Evolutionary conservation across 2,329 filamentous ascomycete genomes (phyloP), one percentile per base, ranked within the genome.

Genomic region (Aureobasidium sp.): DNA sequence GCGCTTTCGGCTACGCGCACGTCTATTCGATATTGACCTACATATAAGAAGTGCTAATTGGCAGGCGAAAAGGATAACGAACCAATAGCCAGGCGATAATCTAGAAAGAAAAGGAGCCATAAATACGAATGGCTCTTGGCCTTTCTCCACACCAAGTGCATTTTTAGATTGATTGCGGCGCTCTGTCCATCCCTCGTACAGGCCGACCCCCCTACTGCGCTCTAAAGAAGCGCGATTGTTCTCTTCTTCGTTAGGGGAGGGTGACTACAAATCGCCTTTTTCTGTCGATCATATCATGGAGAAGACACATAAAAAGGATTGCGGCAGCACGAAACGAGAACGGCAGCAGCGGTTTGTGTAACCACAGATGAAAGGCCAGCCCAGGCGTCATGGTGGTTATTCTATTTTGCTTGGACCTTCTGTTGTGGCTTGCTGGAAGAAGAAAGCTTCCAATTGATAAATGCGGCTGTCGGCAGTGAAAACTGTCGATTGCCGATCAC

Each of bases 401-500:
- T 46, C 41, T 34, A 44, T 57, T 46, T 57, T 36, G 53, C 53
- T 46, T 42, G 53, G 53, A 29, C 39, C 39, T 10, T 46, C 3
- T 29, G 26, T 32, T 34, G 39, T 29, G 53, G 53, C 53, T 57
- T 7, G 39, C 36, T 37, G 53, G n/a, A 34, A 46, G 39, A 15
- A 47, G 55, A 37, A 47, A 37, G 32, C 42, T 12, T 48, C 26
- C 42, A 39, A 32, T 26, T 37, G 6, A 17, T 36, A 29, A 36
- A 12, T 51, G 36, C 46, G 57, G 57, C 46, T 51, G 34, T 60
- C 57, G 57, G 57, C 44, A 60, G 57, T 60, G 44, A 41, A 32
- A 60, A 60, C 56, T 23, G 56, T 50, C 57, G 57, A 51, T 26
- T 60, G 57, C 46, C 57, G 57, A 60, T 60, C 57, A 46, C 17